Evolutionary conservation across 202 grass and related monocot species (phyloP), one percentile per base, ranked within the genome.

Genomic region (Schoenoplectus triqueter): DNA sequence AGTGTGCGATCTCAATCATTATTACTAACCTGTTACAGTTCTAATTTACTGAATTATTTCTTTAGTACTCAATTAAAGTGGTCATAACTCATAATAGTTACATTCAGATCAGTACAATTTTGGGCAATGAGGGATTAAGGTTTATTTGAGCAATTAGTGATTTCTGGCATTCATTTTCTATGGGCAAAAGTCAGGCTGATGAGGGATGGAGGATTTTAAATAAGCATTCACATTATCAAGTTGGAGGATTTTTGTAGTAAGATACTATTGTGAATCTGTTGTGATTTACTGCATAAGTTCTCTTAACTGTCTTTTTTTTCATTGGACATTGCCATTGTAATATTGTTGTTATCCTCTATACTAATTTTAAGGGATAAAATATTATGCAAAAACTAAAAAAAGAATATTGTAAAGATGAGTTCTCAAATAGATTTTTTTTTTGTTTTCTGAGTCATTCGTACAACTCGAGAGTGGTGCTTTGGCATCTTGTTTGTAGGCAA

Each of bases 381-480:
- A 50, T 70, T 47, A 84, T 40, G n/a, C 7, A 40, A 8, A 39
- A 67, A 31, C 31, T 31, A 31, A 31, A 31, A 31, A 31, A 31
- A 31, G 31, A 31, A 31, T 31, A 31, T 31, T 80, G 78, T 72
- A 22, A 82, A 61, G 45, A 62, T 63, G 68, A 44, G 45, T 64
- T 44, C 73, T 6, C 15, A 67, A 44, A 89, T 48, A 84, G 22
- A 51, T 17, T 31, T 55, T 62, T 66, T 60, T 5, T 65, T 55
- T 64, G 83, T 73, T 82, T 73, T 19, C 72, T 19, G 82, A 48
- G 95, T 85, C 76, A 88, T 3, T 85, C 95, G 72, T 93, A 89
- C 70, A 91, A 91, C 61, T 89, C 95, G 60, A 98, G 91, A 80
- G 91, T 98, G 73, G 92, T 98, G 66, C 86, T 98, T 80, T 86